A percentile compares a stretch with the other conserved stretches of the same genome.
Conservation (phyloP, 257 asterid species). For the Ocimum tenuiflorum region DNA sequence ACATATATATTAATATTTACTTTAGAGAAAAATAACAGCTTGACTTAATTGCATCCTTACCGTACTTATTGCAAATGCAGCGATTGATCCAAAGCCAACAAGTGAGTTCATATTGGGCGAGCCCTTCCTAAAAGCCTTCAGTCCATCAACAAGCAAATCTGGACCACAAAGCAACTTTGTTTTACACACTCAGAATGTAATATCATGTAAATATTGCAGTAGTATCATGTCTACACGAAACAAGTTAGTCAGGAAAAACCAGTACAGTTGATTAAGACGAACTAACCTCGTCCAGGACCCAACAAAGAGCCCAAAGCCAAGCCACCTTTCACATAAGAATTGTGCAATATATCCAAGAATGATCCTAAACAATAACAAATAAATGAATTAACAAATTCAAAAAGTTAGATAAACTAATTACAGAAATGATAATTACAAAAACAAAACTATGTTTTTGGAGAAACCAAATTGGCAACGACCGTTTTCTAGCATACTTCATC, state of each 20-base stretch:
- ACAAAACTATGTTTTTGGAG: no score
- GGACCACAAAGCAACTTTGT: conserved; percentile 20
- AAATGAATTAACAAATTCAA: not conserved
- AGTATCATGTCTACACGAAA: no score
- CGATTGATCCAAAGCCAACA: conserved; percentile 94
- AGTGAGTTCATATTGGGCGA: conserved; percentile 98
- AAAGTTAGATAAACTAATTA: not conserved
- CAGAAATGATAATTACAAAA: no score
- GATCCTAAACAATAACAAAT: conserved; percentile 39
- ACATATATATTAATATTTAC: conserved; percentile 10
- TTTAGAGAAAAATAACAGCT: conserved; percentile 15
- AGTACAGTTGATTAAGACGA: not conserved
- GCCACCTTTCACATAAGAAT: conserved; percentile 82
- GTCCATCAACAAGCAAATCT: conserved; percentile 89
- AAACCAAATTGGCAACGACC: no score
- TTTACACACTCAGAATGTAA: no score
- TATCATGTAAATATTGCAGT: no score
- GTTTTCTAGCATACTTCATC: no score
- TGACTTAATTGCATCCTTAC: conserved; percentile 39
- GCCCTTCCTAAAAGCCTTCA: conserved; percentile 71
- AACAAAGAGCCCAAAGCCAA: conserved; percentile 79
- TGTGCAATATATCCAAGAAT: conserved; percentile 62
- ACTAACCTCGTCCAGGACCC: conserved; percentile 98
- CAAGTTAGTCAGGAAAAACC: not conserved
- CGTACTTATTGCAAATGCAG: conserved; percentile 89